Conservation (phyloP, 768 basidiomycete genomes). For the Scleroderma citrinum region DNA sequence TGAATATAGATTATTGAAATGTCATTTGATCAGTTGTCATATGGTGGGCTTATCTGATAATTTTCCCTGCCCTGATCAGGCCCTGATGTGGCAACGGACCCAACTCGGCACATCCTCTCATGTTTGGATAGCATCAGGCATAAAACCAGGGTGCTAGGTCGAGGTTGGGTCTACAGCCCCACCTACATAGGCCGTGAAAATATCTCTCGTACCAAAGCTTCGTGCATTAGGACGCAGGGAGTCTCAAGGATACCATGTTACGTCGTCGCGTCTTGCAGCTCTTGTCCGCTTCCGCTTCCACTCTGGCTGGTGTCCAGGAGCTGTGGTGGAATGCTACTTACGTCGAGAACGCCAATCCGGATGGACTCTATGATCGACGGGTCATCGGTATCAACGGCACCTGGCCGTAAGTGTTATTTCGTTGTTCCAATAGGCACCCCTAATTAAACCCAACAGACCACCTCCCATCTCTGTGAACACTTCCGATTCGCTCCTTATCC, state of each 20-base stretch:
- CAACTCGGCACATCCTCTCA: not conserved
- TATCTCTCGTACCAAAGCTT: too few relatives aligned
- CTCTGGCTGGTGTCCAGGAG: slow-evolving; percentile 63
- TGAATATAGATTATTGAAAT: too few relatives aligned
- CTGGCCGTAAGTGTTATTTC: slow-evolving; percentile 71
- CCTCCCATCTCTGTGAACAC: slow-evolving; percentile 72
- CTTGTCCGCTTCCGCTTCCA: slow-evolving; percentile 26
- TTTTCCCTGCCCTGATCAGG: too few relatives aligned
- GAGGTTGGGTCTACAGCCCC: too few relatives aligned
- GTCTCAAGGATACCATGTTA: slow-evolving; percentile 2
- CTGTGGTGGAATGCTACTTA: slow-evolving; percentile 92
- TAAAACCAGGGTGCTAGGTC: not conserved
- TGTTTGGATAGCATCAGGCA: not conserved
- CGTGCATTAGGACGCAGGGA: not conserved
- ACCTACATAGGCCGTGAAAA: too few relatives aligned
- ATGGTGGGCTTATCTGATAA: not conserved
- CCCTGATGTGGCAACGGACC: too few relatives aligned
- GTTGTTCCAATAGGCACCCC: not conserved
- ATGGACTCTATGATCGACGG: slow-evolving; percentile 68
- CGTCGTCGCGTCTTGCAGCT: slow-evolving; percentile 10
- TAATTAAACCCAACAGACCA: slow-evolving; percentile 42
- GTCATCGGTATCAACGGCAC: slow-evolving; percentile 87
- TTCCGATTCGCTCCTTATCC: slow-evolving; percentile 69
- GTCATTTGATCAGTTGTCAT: not conserved
- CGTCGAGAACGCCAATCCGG: slow-evolving; percentile 73